These are phyloP conservation scores for Buddleja alternifolia DNA, from an alignment of 257 asterid genomes.

Conservation along the genomic window DNA sequence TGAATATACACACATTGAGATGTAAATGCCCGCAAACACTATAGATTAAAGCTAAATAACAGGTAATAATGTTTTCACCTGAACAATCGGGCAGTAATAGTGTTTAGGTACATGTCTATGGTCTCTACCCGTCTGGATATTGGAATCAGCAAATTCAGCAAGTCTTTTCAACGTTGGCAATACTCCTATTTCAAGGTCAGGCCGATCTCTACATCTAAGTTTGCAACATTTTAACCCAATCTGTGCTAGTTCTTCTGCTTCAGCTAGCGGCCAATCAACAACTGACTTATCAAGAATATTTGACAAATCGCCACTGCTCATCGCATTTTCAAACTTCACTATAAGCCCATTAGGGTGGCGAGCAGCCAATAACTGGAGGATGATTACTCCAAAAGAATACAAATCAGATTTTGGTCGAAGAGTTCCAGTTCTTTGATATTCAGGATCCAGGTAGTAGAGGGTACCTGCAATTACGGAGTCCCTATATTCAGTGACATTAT, in stretches of 20 bases:
- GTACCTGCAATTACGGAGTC: conserved; percentile 86
- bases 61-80: conserved; percentile 43
- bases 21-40: background rate
- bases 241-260: conserved; percentile 65
- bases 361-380: conserved; percentile 73
- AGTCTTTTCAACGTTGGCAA: conserved; percentile 69
- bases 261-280: conserved; percentile 69
- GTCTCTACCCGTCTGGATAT: conserved; percentile 31
- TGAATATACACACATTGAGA: conserved; percentile 27
- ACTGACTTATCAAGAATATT: conserved; percentile 70
- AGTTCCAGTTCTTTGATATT: conserved; percentile 88
- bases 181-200: conserved; percentile 83
- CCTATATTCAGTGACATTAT: conserved; percentile 67
- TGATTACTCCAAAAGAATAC: conserved; percentile 78
- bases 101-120: conserved; percentile 55
- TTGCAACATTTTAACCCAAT: conserved; percentile 69
- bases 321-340: conserved; percentile 67
- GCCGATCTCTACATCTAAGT: conserved; percentile 87
- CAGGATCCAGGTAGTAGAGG: conserved; percentile 85
- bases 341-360: conserved; percentile 67
- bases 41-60: background rate
- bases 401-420: conserved; percentile 88
- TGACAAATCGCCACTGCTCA: conserved; percentile 38
- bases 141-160: conserved; percentile 61
- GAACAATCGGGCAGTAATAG: conserved; percentile 86